phyloP scores from a whole-genome alignment of 139 green algal genomes.

The Chlorella sp. region DNA sequence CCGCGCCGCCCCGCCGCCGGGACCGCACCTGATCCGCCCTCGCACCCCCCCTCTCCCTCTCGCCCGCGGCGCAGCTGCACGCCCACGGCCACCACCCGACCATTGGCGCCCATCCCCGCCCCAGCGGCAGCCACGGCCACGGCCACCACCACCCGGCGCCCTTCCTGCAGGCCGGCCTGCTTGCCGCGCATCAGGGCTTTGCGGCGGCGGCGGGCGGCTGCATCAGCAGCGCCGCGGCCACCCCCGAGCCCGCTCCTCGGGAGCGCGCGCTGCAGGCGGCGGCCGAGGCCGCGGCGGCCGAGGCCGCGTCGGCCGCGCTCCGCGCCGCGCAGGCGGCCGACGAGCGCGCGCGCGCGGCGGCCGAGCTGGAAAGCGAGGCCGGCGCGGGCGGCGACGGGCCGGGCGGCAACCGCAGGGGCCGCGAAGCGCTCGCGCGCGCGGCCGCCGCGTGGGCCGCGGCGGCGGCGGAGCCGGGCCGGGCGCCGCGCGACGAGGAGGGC shows the following conservation, averaged over 20 bases:
- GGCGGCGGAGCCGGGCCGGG: neutral
- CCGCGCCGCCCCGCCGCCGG: neutral
- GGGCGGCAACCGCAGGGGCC: neutral
- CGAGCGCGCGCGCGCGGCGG: neutral
- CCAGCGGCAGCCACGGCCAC: neutral
- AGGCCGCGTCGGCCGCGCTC: neutral
- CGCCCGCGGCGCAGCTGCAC: neutral
- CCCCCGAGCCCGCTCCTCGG: neutral
- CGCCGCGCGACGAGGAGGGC: neutral
- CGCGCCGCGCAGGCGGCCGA: neutral
- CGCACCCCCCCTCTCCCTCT: neutral
- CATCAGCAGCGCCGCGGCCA: neutral
- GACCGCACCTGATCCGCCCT: neutral
- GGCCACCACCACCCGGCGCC: slow-evolving; percentile 4
- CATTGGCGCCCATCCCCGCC: no score
- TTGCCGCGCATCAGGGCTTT: slow-evolving; percentile 16
- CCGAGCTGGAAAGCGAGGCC: neutral
- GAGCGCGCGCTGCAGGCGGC: neutral
- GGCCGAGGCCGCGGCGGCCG: neutral
- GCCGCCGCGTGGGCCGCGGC: neutral
- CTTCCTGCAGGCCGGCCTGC: slow-evolving; percentile 16
- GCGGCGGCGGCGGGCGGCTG: slow-evolving; percentile 1
- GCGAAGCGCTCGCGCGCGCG: neutral
- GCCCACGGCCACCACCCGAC: neutral
- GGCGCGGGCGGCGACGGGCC: neutral